Conservation (phyloP, 2,329 filamentous ascomycete species). For the Colletotrichum musicola region DNA sequence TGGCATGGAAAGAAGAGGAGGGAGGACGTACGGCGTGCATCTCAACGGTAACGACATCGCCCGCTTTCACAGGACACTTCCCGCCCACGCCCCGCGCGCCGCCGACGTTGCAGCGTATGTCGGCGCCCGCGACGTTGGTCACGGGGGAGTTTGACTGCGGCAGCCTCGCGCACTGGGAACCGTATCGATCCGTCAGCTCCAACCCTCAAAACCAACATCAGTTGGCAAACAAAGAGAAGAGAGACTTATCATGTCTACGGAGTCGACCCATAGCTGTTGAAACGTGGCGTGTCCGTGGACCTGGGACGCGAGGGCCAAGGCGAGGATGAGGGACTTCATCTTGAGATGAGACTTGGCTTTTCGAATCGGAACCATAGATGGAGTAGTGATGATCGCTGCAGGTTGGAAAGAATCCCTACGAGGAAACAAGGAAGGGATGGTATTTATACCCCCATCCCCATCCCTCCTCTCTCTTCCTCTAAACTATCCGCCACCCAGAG, state of each 20-base stretch:
- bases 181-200: slow-evolving; percentile 43
- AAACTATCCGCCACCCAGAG: too few species aligned
- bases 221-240: background rate
- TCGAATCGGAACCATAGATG: too few species aligned
- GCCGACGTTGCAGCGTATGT: slow-evolving; percentile 60
- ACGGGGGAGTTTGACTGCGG: slow-evolving; percentile 65
- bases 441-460: too few species aligned
- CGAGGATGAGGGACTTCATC: slow-evolving; percentile 53
- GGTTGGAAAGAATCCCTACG: too few species aligned
- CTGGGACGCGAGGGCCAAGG: slow-evolving; percentile 49
- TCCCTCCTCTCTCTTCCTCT: too few species aligned
- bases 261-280: slow-evolving; percentile 62
- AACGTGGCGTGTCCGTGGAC: slow-evolving; percentile 63
- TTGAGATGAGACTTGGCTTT: background rate
- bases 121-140: slow-evolving; percentile 55
- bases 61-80: slow-evolving; percentile 62
- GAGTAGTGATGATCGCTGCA: too few species aligned
- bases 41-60: slow-evolving; percentile 65
- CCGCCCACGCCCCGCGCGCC: slow-evolving; percentile 49
- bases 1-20: background rate
- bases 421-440: too few species aligned
- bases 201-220: too few species aligned
- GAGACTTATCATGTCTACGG: slow-evolving; percentile 52
- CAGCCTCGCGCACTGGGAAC: slow-evolving; percentile 60
- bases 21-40: slow-evolving; percentile 61